A percentile compares a stretch with the other conserved stretches of the same genome.
Conservation (phyloP, 495 filamentous ascomycete species). For the Penicillium psychrofluorescens region DNA sequence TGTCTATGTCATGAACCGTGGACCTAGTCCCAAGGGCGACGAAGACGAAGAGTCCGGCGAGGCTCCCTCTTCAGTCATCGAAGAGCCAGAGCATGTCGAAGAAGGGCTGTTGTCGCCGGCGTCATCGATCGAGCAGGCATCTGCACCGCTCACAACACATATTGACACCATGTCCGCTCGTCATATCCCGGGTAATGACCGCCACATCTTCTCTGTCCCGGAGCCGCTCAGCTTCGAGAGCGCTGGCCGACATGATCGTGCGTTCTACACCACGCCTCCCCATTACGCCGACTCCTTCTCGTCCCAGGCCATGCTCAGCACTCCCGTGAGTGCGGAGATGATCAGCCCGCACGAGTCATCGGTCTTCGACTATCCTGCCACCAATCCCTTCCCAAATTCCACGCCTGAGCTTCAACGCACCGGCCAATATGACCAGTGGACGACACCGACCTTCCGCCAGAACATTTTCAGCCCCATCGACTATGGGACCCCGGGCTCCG, state of each 20-base stretch:
- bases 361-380: conserved; percentile 26
- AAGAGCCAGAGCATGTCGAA: conserved; percentile 22
- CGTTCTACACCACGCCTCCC: conserved; percentile 22
- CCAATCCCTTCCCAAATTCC: conserved; percentile 19
- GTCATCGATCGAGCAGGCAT: conserved; percentile 25
- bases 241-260: conserved; percentile 18
- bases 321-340: conserved; percentile 21
- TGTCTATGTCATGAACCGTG: conserved; percentile 33
- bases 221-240: conserved; percentile 29
- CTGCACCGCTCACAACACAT: conserved; percentile 20
- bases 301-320: conserved; percentile 22
- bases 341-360: conserved; percentile 26
- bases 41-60: conserved; percentile 26
- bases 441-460: conserved; percentile 29
- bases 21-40: conserved; percentile 29
- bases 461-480: conserved; percentile 33
- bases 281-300: conserved; percentile 32
- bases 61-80: conserved; percentile 1
- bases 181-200: conserved; percentile 9
- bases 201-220: conserved; percentile 15
- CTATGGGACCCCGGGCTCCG: conserved; percentile 15
- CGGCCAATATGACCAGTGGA: conserved; percentile 28
- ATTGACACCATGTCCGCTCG: conserved; percentile 14
- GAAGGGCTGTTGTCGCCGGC: conserved; percentile 24
- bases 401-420: conserved; percentile 18